These are phyloP conservation scores for Nigrospora sphaerica DNA, from an alignment of 2,329 filamentous ascomycete species.

Conservation along the genomic window DNA sequence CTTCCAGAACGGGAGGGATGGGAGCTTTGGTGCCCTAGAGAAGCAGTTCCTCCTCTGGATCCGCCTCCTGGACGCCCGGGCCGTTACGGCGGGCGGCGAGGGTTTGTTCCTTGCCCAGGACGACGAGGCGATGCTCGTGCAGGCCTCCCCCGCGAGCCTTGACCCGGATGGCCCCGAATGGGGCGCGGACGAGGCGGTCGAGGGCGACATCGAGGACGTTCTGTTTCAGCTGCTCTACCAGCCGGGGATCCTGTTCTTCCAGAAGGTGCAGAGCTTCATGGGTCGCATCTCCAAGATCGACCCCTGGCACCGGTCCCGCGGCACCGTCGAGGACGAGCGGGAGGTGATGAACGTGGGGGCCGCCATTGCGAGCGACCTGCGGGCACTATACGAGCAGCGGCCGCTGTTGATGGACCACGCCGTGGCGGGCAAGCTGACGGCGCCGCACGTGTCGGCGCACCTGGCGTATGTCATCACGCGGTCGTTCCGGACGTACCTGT, in stretches of 20 bases:
- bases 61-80: conserved; percentile 45
- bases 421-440: conserved; percentile 40
- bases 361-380: conserved; percentile 41
- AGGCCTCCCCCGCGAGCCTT: conserved; percentile 34
- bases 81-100: conserved; percentile 48
- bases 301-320: conserved; percentile 46
- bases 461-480: conserved; percentile 43
- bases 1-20: conserved; percentile 33
- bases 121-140: conserved; percentile 36
- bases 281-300: conserved; percentile 50
- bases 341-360: conserved; percentile 49
- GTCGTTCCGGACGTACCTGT: conserved; percentile 47
- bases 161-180: conserved; percentile 20
- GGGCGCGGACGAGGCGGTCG: conserved; percentile 11
- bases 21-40: conserved; percentile 30
- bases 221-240: conserved; percentile 48
- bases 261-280: conserved; percentile 51
- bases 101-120: conserved; percentile 43
- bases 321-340: conserved; percentile 50
- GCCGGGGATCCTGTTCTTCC: conserved; percentile 49
- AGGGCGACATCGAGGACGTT: conserved; percentile 38
- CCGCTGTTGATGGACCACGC: conserved; percentile 50
- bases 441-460: conserved; percentile 38
- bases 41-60: conserved; percentile 46
- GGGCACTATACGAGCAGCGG: conserved; percentile 40